Conservation (phyloP, 768 basidiomycete species). For the Russula compacta region DNA sequence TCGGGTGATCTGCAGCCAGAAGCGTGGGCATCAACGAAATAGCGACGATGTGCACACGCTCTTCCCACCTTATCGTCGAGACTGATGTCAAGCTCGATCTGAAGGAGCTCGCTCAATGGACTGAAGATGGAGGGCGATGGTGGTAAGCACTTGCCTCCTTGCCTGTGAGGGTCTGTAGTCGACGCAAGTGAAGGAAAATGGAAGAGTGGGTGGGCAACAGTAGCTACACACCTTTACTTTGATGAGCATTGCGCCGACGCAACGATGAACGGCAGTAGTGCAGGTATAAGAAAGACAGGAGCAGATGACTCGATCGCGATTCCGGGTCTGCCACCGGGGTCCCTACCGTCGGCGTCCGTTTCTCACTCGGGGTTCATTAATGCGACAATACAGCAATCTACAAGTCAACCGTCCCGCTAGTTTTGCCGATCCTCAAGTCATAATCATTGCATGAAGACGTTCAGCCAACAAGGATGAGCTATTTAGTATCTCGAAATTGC, state of each 20-base stretch:
- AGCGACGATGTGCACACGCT: conserved; percentile 16
- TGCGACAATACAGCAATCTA: too few species aligned
- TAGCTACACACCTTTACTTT: conserved; percentile 67
- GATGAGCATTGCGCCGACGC: conserved; percentile 52
- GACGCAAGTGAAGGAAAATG: background rate
- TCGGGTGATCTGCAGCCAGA: conserved; percentile 58
- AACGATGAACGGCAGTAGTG: conserved; percentile 14
- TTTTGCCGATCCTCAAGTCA: too few species aligned
- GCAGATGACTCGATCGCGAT: too few species aligned
- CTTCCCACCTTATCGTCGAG: conserved; percentile 63
- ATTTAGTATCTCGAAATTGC: too few species aligned
- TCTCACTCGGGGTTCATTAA: too few species aligned
- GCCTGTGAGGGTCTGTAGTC: conserved; percentile 79
- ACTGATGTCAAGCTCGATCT: conserved; percentile 96
- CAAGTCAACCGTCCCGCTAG: too few species aligned
- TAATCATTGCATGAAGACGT: too few species aligned
- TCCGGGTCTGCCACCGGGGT: too few species aligned
- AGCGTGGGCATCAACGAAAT: background rate
- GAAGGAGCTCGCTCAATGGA: background rate
- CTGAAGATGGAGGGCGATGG: background rate
- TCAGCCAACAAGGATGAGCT: too few species aligned
- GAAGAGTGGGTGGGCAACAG: background rate
- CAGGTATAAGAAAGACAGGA: too few species aligned
- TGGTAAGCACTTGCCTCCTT: conserved; percentile 63
- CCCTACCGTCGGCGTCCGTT: background rate